Conservation (phyloP, 2,329 filamentous ascomycete genomes). For the Colletotrichum lupini region DNA sequence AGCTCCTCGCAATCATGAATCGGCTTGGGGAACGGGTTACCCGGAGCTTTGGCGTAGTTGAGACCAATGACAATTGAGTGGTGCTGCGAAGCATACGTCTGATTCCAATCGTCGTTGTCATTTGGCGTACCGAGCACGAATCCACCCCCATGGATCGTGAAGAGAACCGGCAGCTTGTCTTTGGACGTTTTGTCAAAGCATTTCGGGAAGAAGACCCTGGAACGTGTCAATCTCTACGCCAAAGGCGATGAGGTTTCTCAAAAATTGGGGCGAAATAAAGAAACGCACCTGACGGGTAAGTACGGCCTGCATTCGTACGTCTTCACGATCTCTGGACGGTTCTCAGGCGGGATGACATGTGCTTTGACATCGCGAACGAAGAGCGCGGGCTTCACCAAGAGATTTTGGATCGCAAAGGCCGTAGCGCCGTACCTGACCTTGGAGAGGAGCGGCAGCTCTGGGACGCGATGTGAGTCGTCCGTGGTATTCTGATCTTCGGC, state of each 20-base stretch:
- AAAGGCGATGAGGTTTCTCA: not conserved
- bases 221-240: not conserved
- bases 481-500: slow-evolving; percentile 24
- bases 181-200: slow-evolving; percentile 44
- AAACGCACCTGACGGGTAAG: slow-evolving; percentile 33
- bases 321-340: slow-evolving; percentile 30
- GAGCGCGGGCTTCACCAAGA: slow-evolving; percentile 20
- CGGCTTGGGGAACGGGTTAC: slow-evolving; percentile 53
- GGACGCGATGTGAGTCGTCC: slow-evolving; percentile 10
- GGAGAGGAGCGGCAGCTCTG: slow-evolving; percentile 9
- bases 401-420: slow-evolving; percentile 25
- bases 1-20: slow-evolving; percentile 58
- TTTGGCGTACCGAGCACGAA: slow-evolving; percentile 55
- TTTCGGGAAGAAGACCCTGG: slow-evolving; percentile 53
- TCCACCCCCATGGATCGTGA: slow-evolving; percentile 64
- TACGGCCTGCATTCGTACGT: slow-evolving; percentile 31
- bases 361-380: slow-evolving; percentile 23
- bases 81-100: slow-evolving; percentile 50
- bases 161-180: slow-evolving; percentile 51
- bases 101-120: slow-evolving; percentile 59
- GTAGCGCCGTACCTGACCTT: slow-evolving; percentile 29
- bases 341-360: slow-evolving; percentile 22
- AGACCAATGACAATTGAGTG: slow-evolving; percentile 57
- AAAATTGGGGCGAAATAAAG: not conserved
- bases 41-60: slow-evolving; percentile 60